Base-by-base conservation (phyloP, 2,329 filamentous ascomycete species). In the Paraphoma sp. region DNA sequence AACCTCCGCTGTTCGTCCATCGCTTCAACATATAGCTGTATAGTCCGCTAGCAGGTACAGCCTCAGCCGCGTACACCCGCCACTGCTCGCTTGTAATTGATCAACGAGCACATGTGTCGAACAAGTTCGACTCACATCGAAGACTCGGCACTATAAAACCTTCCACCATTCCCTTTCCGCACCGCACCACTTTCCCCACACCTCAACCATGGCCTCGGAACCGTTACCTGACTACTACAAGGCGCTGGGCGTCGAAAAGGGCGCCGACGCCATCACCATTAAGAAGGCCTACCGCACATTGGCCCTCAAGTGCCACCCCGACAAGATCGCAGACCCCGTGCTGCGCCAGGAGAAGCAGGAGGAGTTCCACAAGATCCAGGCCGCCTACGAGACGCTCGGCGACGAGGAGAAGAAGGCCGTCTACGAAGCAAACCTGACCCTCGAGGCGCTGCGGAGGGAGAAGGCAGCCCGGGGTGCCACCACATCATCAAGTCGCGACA, bases 341-440 rank as follows among this genome's bases (percentile, higher is more conserved):
- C 81, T 90, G 69, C 96, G 95, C 78, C 86, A 87, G 56, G 81
- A 87, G 67, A 96, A 93, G 76, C 87, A 91, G 67, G 89, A 92
- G 67, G 89, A 96, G 77, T 99, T 98, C 71, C 93, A 97, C 78
- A 88, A 87, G 74, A 91, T 98, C 33, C 93, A 97, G 76, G 87
- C 93, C 68, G 93, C 95, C 48, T 99, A 97, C 78, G 95, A 98
- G 78, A 83, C 95, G 30, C 86, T 99, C 58, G 91, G 87, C 70
- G 89, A 97, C 72, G 90, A 94, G 29, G 82, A 80, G 6, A 87
- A 89, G 72, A 84, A 92, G 57, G 78, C 81, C 56, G 87, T 88
- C 64, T 97, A 97, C 76, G 92, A 98, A 77, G 87, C 92, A 50
- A 85, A 89, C 72, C 82, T 89, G 59, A 87, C 83, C 68, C 76